These are phyloP conservation scores for Cryptococcus hybrid DNA, from an alignment of 1,284 basidiomycete species.

Conservation along the genomic window DNA sequence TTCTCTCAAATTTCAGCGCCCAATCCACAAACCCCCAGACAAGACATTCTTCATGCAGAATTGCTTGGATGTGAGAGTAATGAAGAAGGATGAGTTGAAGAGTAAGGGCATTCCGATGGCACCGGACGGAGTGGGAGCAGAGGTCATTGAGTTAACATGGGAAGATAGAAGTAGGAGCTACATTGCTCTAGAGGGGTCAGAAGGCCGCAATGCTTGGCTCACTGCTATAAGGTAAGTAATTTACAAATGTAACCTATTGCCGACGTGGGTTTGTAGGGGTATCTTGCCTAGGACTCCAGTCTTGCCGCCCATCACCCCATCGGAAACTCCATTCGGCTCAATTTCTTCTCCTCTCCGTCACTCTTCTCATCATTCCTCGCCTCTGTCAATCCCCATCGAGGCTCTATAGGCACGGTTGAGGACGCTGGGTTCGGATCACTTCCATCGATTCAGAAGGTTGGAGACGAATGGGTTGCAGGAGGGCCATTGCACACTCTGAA, in stretches of 20 bases:
- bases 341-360: conserved; percentile 1
- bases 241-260: no score
- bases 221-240: conserved; percentile 42
- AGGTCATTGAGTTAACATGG: conserved; percentile 43
- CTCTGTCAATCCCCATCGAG: conserved; percentile 11
- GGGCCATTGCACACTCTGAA: conserved; percentile 14
- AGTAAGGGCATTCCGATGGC: conserved; percentile 33
- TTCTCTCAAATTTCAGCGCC: conserved; percentile 30
- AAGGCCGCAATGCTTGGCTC: conserved; percentile 40
- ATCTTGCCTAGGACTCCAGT: conserved; percentile 5
- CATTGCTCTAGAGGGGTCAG: conserved; percentile 42
- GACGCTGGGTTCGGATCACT: conserved; percentile 13
- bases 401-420: conserved; percentile 4
- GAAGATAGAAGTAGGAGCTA: conserved; percentile 38
- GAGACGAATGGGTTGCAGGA: conserved; percentile 41
- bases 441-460: conserved; percentile 39
- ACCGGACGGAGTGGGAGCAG: conserved; percentile 37
- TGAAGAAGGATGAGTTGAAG: conserved; percentile 39
- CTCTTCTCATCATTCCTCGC: not conserved
- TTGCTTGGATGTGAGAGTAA: conserved; percentile 38
- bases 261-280: not conserved
- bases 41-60: conserved; percentile 35
- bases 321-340: conserved; percentile 8
- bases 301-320: conserved; percentile 1
- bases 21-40: conserved; percentile 17